These are phyloP conservation scores for Fusarium cyanostomum DNA, from an alignment of 2,329 filamentous ascomycete species.

Conservation along the genomic window DNA sequence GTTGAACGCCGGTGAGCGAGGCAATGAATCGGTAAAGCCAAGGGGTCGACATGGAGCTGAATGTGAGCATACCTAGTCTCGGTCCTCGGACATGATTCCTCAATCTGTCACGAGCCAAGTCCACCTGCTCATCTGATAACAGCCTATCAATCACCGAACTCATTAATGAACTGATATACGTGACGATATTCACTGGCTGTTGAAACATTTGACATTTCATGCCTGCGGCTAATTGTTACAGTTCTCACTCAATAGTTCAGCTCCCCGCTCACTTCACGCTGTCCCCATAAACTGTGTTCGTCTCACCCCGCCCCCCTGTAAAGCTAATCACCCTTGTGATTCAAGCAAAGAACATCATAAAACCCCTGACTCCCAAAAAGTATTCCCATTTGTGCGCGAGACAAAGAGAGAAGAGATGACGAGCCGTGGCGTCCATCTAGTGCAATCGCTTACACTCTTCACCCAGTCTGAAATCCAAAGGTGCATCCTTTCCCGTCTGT, in stretches of 20 bases:
- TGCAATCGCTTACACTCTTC: slow-evolving; percentile 17
- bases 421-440: slow-evolving; percentile 19
- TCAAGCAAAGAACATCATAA: slow-evolving; percentile 31
- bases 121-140: slow-evolving; percentile 5
- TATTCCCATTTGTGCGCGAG: slow-evolving; percentile 27
- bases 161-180: background rate
- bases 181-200: background rate
- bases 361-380: slow-evolving; percentile 41
- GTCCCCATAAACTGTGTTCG: slow-evolving; percentile 9
- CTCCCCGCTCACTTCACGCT: background rate
- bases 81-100: slow-evolving; percentile 4
- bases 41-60: background rate
- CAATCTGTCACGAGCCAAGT: background rate
- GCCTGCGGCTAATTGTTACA: slow-evolving; percentile 33
- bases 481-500: slow-evolving; percentile 12
- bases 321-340: slow-evolving; percentile 23
- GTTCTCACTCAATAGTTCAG: slow-evolving; percentile 24
- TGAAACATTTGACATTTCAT: slow-evolving; percentile 31
- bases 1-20: background rate
- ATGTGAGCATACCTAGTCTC: background rate
- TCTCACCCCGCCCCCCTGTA: slow-evolving; percentile 9
- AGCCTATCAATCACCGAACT: slow-evolving; percentile 16
- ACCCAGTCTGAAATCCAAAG: slow-evolving; percentile 11
- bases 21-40: background rate
- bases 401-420: slow-evolving; percentile 24